These are phyloP conservation scores for Amanita rubescens DNA, from an alignment of 768 basidiomycete species.

Conservation along the genomic window DNA sequence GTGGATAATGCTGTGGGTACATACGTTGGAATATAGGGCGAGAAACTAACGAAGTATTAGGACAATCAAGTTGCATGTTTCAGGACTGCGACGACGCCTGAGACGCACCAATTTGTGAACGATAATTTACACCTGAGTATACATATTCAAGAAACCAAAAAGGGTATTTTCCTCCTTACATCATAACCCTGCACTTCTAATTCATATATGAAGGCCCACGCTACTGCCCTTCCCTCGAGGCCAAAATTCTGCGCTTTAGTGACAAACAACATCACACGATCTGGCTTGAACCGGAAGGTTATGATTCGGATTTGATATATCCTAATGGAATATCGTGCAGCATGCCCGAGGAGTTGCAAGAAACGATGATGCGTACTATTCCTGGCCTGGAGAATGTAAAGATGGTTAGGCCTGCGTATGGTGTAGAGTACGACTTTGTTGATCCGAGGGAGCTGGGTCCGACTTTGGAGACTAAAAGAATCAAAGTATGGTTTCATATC, in stretches of 20 bases:
- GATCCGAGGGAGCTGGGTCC: conserved; percentile 77
- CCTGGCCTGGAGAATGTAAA: conserved; percentile 79
- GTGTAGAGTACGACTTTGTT: conserved; percentile 88
- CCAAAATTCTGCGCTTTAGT: conserved; percentile 76
- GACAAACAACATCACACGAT: conserved; percentile 64
- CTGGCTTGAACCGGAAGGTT: conserved; percentile 92
- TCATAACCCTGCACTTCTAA: not conserved
- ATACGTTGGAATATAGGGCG: not conserved
- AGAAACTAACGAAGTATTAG: conserved; percentile 26
- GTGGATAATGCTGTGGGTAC: conserved; percentile 63
- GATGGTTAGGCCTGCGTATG: conserved; percentile 82
- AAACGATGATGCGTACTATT: conserved; percentile 76
- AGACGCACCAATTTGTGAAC: conserved; percentile 68
- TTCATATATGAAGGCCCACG: conserved; percentile 54
- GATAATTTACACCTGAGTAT: conserved; percentile 72
- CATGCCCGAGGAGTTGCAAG: conserved; percentile 80
- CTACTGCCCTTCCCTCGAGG: conserved; percentile 88
- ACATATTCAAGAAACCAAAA: conserved; percentile 86
- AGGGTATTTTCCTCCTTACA: conserved; percentile 41
- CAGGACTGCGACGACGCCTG: conserved; percentile 63
- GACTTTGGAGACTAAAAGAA: conserved; percentile 81
- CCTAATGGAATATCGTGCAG: conserved; percentile 88
- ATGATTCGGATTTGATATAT: conserved; percentile 84
- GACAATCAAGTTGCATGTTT: conserved; percentile 68
- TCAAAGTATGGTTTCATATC: conserved; percentile 38